Conservation (phyloP, 2,329 filamentous ascomycete genomes). For the Phyllosticta paracitricarpa region DNA sequence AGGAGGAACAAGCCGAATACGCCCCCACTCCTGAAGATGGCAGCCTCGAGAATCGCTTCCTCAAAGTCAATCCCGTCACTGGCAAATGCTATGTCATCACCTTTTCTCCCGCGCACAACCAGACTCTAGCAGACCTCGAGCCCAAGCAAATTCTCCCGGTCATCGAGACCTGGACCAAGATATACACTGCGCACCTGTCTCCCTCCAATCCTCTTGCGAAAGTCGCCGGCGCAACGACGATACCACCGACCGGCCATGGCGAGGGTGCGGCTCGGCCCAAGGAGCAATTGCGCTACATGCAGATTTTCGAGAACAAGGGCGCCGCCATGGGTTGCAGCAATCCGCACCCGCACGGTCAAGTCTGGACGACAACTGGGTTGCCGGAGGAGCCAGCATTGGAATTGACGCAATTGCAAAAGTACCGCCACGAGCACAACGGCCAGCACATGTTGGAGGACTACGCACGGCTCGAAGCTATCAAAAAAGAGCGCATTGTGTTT, state of each 20-base stretch:
- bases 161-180: conserved; percentile 80
- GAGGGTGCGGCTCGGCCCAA: conserved; percentile 43
- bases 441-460: conserved; percentile 79
- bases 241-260: conserved; percentile 35
- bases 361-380: conserved; percentile 87
- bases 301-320: conserved; percentile 99
- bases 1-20: conserved; percentile 83
- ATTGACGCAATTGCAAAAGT: conserved; percentile 66
- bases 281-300: conserved; percentile 88
- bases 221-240: conserved; percentile 34
- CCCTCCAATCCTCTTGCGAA: conserved; percentile 54
- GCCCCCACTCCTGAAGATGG: conserved; percentile 39
- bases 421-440: conserved; percentile 61
- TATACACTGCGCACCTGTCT: conserved; percentile 75
- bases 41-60: conserved; percentile 60
- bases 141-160: conserved; percentile 69
- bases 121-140: conserved; percentile 85
- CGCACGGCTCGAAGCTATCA: conserved; percentile 68
- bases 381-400: conserved; percentile 84
- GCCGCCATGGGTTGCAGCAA: conserved; percentile 98
- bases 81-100: conserved; percentile 96
- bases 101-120: conserved; percentile 81
- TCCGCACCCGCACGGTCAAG: conserved; percentile 91
- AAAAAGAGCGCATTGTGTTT: conserved; percentile 77
- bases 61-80: conserved; percentile 76